Percentiles rank a stretch among this genome's conserved stretches.
phyloP scores from a whole-genome alignment of 192 early-diverging fungal species.

The Coemansia sp. region DNA sequence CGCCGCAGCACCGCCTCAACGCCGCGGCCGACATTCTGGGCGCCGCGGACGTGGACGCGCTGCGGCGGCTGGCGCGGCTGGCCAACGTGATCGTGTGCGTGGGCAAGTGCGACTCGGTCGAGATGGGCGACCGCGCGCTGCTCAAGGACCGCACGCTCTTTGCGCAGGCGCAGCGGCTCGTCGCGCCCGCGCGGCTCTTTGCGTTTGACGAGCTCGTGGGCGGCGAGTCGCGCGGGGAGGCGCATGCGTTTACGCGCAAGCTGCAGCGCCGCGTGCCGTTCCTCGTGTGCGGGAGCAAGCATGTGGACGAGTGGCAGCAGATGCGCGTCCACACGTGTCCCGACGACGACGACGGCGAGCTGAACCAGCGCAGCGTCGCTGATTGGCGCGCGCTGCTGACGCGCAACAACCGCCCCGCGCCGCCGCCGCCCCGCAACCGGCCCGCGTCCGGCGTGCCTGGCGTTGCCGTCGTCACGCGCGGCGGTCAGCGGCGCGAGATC shows the following conservation, averaged over 20 bases:
- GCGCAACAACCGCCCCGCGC: conserved; percentile 23
- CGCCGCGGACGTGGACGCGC: conserved; percentile 20
- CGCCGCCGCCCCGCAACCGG: conserved; percentile 25
- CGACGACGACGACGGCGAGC: conserved; percentile 18
- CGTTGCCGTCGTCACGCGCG: conserved; percentile 11
- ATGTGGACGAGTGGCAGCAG: conserved; percentile 43
- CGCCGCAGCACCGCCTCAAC: conserved; percentile 26
- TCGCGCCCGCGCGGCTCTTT: conserved; percentile 26
- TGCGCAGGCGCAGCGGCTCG: conserved; percentile 2
- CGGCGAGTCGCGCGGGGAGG: background rate
- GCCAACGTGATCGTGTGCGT: conserved; percentile 39
- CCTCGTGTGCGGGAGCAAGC: conserved; percentile 36
- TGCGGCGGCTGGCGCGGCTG: conserved; percentile 23
- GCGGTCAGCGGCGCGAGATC: conserved; percentile 26
- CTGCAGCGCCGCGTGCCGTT: conserved; percentile 19
- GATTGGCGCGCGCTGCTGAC: conserved; percentile 41
- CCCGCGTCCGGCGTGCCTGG: background rate
- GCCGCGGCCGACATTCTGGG: conserved; percentile 25
- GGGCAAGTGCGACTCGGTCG: conserved; percentile 49
- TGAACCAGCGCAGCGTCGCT: conserved; percentile 14
- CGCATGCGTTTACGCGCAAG: background rate
- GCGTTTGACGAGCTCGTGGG: conserved; percentile 25
- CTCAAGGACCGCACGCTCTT: conserved; percentile 28
- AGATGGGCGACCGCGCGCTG: conserved; percentile 21
- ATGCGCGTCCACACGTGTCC: conserved; percentile 42